Percentiles rank a stretch among this genome's conserved stretches.
Conservation (phyloP, 2,329 filamentous ascomycete genomes). For the Diaporthe vexans region DNA sequence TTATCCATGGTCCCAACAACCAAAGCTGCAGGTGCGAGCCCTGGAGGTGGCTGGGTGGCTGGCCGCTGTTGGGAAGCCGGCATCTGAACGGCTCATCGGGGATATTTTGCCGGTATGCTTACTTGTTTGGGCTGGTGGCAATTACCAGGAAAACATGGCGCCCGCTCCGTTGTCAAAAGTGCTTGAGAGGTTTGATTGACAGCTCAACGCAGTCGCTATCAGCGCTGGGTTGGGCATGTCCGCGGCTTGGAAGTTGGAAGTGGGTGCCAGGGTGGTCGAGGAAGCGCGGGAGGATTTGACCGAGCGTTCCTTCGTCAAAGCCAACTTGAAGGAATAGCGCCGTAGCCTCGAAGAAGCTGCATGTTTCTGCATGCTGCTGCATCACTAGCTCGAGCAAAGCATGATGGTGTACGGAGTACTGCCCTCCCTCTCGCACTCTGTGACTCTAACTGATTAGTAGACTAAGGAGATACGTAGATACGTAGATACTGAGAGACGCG, state of each 20-base stretch:
- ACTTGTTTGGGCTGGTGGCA: not conserved
- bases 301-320: constrained; percentile 16
- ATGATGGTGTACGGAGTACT: not conserved
- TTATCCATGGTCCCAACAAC: constrained; percentile 15
- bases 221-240: not conserved
- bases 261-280: not conserved
- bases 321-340: constrained; percentile 3
- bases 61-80: constrained; percentile 14
- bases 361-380: constrained; percentile 9
- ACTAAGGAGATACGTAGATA: not conserved
- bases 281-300: constrained; percentile 29
- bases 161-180: not conserved
- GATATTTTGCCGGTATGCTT: not conserved
- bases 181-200: not conserved
- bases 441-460: not conserved
- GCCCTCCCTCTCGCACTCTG: constrained; percentile 7
- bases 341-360: not conserved
- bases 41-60: constrained; percentile 10
- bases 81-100: constrained; percentile 14
- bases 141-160: constrained; percentile 1
- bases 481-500: not conserved
- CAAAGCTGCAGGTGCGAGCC: not conserved
- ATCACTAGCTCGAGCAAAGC: constrained; percentile 31
- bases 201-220: not conserved
- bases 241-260: constrained; percentile 24